Percentiles rank a stretch among this genome's conserved stretches.
phyloP scores from a whole-genome alignment of 305 asterid species.

The Solanum chacoense region DNA sequence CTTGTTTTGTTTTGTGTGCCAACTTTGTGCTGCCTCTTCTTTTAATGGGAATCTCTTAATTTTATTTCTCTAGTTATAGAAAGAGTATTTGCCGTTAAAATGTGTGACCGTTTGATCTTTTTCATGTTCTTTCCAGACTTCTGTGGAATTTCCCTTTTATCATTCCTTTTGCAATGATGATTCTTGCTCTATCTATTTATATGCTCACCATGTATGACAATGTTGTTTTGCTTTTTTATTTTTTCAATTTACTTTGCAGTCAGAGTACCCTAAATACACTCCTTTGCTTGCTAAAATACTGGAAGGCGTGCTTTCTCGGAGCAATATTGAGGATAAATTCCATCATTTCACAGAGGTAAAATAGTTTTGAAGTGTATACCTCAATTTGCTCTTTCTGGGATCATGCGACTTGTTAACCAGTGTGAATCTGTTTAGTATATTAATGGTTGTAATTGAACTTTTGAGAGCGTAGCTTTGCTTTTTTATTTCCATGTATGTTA shows the following conservation, averaged over 20 bases:
- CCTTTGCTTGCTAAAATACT: constrained; percentile 86
- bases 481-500: background rate
- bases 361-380: background rate
- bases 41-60: background rate
- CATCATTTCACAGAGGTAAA: constrained; percentile 69
- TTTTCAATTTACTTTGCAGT: constrained; percentile 39
- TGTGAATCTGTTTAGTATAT: background rate
- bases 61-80: background rate
- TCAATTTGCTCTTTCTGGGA: background rate
- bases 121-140: background rate
- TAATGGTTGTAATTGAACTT: background rate
- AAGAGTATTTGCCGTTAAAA: background rate
- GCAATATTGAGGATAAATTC: constrained; percentile 49
- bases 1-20: background rate
- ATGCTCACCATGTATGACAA: background rate
- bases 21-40: background rate
- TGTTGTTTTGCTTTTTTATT: background rate
- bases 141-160: background rate
- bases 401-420: background rate
- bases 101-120: background rate
- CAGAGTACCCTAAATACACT: constrained; percentile 82
- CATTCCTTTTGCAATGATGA: background rate
- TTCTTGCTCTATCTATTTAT: background rate
- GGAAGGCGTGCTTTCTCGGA: constrained; percentile 65
- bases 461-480: background rate